Evolutionary conservation across 352 stramenopile species (phyloP).

Genomic region (Phytophthora gonapodyides): DNA sequence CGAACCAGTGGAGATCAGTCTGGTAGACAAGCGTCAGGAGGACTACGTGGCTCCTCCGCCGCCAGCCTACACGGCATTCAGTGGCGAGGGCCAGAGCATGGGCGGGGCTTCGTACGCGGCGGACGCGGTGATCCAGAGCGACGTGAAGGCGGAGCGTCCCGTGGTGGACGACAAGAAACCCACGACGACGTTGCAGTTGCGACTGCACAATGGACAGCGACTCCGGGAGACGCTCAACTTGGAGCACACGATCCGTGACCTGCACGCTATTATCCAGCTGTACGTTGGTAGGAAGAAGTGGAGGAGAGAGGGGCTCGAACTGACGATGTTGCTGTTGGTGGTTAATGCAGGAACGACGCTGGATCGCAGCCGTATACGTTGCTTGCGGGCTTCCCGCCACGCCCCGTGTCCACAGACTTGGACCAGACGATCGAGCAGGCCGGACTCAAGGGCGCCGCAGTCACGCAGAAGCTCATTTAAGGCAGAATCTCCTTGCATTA

Average conservation of each 20-base stretch:
- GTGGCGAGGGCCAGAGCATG: conserved; percentile 83
- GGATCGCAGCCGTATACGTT: conserved; percentile 87
- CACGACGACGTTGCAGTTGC: conserved; percentile 89
- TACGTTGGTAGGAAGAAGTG: conserved; percentile 29
- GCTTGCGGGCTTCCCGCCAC: conserved; percentile 91
- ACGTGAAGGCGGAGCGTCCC: conserved; percentile 45
- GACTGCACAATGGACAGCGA: conserved; percentile 81
- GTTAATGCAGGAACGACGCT: conserved; percentile 59
- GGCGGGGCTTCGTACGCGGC: conserved; percentile 50
- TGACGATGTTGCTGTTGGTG: conserved; percentile 3
- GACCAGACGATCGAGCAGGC: conserved; percentile 89
- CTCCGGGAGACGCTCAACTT: conserved; percentile 88
- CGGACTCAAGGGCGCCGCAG: conserved; percentile 90
- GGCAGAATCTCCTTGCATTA: background rate
- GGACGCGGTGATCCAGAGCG: conserved; percentile 55
- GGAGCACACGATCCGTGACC: conserved; percentile 85
- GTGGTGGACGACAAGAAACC: conserved; percentile 87
- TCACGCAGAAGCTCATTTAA: conserved; percentile 93
- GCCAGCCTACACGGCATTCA: conserved; percentile 89
- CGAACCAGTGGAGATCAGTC: conserved; percentile 78
- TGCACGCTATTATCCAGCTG: conserved; percentile 88
- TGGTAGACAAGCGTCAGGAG: conserved; percentile 88
- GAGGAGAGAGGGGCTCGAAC: background rate
- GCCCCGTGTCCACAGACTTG: conserved; percentile 83
- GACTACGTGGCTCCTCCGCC: conserved; percentile 71